Percentiles rank a stretch among this genome's conserved stretches.
Evolutionary conservation across 768 basidiomycete species (phyloP).

Genomic region (Leccinum subgranulosum): DNA sequence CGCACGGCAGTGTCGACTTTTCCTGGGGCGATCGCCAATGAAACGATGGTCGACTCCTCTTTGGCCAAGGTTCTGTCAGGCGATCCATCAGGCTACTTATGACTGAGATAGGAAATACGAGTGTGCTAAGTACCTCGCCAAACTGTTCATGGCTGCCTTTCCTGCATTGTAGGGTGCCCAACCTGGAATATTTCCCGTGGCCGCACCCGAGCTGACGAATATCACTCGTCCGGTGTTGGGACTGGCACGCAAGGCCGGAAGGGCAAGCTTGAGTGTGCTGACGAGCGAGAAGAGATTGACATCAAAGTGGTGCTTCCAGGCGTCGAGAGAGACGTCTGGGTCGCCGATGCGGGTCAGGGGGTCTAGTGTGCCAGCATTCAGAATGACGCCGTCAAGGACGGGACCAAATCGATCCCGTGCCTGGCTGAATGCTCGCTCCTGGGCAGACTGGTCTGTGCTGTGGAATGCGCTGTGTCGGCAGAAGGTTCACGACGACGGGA

Average conservation of each 20-base stretch:
- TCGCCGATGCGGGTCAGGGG: constrained; percentile 62
- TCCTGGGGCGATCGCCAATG: constrained; percentile 82
- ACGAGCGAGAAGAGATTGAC: constrained; percentile 87
- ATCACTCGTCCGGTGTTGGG: constrained; percentile 61
- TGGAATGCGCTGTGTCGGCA: background rate
- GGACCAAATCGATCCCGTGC: constrained; percentile 54
- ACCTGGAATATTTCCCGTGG: constrained; percentile 58
- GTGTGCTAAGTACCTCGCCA: constrained; percentile 65
- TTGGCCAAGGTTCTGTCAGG: constrained; percentile 68
- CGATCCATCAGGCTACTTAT: constrained; percentile 1
- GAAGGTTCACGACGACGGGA: background rate
- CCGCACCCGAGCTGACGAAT: constrained; percentile 85
- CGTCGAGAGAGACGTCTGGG: constrained; percentile 44
- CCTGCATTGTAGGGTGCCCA: constrained; percentile 84
- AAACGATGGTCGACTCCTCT: constrained; percentile 75
- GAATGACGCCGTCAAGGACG: constrained; percentile 67
- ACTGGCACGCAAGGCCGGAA: constrained; percentile 68
- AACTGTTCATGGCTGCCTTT: constrained; percentile 88
- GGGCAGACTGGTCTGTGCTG: constrained; percentile 58
- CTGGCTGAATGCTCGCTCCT: constrained; percentile 53
- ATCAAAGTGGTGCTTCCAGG: constrained; percentile 75
- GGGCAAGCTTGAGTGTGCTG: constrained; percentile 58
- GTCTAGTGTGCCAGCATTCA: constrained; percentile 81
- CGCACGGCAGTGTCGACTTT: constrained; percentile 79
- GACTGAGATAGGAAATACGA: constrained; percentile 8